Evolutionary conservation across 2,329 filamentous ascomycete species (phyloP).

Genomic region (Lasiodiplodia sp.): DNA sequence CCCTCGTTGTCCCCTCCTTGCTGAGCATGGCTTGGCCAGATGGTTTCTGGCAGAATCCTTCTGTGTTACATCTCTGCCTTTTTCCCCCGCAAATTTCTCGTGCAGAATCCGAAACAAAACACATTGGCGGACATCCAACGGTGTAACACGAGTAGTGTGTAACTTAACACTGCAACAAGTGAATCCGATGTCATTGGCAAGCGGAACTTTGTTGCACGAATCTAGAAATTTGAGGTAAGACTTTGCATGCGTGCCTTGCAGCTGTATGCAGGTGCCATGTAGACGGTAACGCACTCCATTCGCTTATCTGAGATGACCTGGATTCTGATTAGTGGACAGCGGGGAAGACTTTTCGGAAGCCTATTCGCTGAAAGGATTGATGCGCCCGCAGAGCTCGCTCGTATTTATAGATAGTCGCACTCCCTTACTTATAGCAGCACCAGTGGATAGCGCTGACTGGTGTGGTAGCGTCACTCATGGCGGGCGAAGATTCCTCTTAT

Average conservation of each 20-base stretch:
- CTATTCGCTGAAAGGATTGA: not conserved
- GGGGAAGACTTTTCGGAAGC: not conserved
- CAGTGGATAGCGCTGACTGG: not conserved
- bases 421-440: not conserved
- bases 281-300: not conserved
- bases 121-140: not conserved
- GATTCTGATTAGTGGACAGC: not conserved
- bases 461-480: not conserved
- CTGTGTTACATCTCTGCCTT: not conserved
- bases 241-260: slow-evolving; percentile 18
- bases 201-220: not conserved
- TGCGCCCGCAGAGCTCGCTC: not conserved
- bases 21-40: not conserved
- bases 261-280: not conserved
- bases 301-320: not conserved
- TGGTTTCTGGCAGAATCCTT: not conserved
- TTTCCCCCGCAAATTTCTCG: not conserved
- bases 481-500: not conserved
- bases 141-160: not conserved
- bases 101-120: not conserved
- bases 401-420: not conserved
- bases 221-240: not conserved
- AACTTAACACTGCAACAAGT: not conserved
- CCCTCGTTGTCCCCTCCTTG: not conserved
- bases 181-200: not conserved